Evolutionary conservation across 345 rosid genomes (phyloP), one percentile per base, ranked within the genome.

Genomic region (Populus alba): DNA sequence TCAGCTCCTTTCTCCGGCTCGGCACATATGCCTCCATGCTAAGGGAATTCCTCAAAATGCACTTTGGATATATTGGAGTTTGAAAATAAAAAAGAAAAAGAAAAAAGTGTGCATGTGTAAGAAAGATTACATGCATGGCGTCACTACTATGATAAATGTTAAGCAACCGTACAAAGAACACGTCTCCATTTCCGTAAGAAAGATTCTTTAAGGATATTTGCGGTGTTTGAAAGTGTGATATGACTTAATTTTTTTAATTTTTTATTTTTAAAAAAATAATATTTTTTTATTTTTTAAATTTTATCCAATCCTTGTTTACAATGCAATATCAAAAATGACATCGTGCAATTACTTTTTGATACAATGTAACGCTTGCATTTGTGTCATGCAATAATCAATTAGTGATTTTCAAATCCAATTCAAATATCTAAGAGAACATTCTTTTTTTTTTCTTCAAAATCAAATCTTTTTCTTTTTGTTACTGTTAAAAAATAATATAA

Each of bases 21-120:
- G 76, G 68, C 75, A 43, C 38, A 87, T 89, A 87, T 88, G 83
- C 86, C 85, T 71, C 85, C 74, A 63, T 55, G 2, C 66, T 8
- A 68, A 53, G 49, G 66, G 13, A 47, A 37, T 1, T 39, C 37
- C 20, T 37, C 59, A 17, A 38, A 68, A n/a, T n/a, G 27, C 73
- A 76, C 31, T 9, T 29, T 70, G 35, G 20, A 39, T 8, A 37
- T 4, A 31, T 13, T 15, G 27, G 29, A 38, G 20, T 5, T 6
- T 5, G 37, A 6, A 51, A 27, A 35, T 8, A 35, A 13, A 37
- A 9, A 38, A 38, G 37, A 20, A 4, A 35, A 33, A 6, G 7
- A 74, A 29, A 20, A 18, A 4, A 5, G 37, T 4, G 37, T 33
- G 16, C 6, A 11, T 5, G n/a, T 13, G 10, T 1, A 66, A 65